Percentiles rank a stretch among this genome's conserved stretches.
Conservation (phyloP, 257 asterid species). For the Coffea eugenioides region DNA sequence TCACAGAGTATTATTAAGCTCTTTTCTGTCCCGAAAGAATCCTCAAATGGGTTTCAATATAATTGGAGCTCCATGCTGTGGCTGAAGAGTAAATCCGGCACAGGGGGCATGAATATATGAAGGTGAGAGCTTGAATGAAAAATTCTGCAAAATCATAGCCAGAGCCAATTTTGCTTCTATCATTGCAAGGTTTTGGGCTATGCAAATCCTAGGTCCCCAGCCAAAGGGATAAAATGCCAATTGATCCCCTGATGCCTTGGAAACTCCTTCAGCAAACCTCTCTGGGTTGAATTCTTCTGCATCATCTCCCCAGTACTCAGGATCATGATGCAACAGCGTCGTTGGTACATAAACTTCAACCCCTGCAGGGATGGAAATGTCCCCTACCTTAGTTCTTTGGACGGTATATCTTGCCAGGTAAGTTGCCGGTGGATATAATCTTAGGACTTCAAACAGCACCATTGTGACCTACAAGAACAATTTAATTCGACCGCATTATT, state of each 20-base stretch:
- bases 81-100: not conserved
- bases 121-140: conserved; percentile 16
- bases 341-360: not conserved
- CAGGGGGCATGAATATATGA: conserved; percentile 10
- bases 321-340: too few relatives aligned
- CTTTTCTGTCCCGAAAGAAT: conserved; percentile 4
- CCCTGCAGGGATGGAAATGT: not conserved
- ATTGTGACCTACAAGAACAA: not conserved
- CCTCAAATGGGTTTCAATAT: not conserved
- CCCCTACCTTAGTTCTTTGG: not conserved
- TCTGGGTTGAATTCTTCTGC: not conserved
- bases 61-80: conserved; percentile 15
- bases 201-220: conserved; percentile 17
- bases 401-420: not conserved
- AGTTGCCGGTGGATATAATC: not conserved
- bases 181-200: conserved; percentile 14
- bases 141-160: conserved; percentile 17
- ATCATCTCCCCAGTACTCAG: not conserved
- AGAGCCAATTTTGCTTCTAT: conserved; percentile 18
- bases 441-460: not conserved
- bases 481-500: not conserved
- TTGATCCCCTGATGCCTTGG: not conserved
- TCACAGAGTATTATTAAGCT: too few relatives aligned
- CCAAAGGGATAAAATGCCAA: not conserved
- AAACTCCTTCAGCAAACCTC: conserved; percentile 8